Base-by-base conservation (phyloP, 129 eudicot species). In the Rutidosis leptorrhynchoides region DNA sequence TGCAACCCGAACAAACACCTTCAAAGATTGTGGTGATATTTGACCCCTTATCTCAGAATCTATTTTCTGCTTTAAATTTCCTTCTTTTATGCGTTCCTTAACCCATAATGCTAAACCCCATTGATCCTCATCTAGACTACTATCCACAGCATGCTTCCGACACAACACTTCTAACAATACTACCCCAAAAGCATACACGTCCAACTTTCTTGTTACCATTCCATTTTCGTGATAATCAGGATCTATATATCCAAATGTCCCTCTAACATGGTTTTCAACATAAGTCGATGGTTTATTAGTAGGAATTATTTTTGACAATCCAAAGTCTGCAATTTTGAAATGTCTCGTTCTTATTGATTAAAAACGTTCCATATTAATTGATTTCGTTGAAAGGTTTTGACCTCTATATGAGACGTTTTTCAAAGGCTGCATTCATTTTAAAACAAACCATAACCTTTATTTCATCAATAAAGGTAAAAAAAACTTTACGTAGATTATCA, bases 161-260 rank as follows among this genome's bases (percentile, higher is more conserved):
- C 81, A 74, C 49, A 82, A 27, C 35, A 77, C 74, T 77, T 77
- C 85, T 21, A 81, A 69, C 61, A 81, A 46, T 20, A 81, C 83
- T 19, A 78, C 81, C 3, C 87, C 81, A 74, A 82, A 78, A 53
- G 53, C 68, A 12, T 63, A 63, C 3, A 40, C 54, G n/a, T 63
- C 68, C 0, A 53, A 63, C 33, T 63, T 63, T 21, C 68, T 40
- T 11, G 68, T 63, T 0, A 63, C 30, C 43, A 48, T 75, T 71
- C 48, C 62, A 1, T 79, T 56, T 23, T 30, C 61, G 7, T 22
- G 24, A 12, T 56, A 56, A 25, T 56, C 30, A 14, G 61, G 61
- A 56, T 56, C 61, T 0, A 56, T 14, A 24, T 56, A 56, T 2
- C 61, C 61, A 56, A 56, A 56, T 22, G 61, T 56, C 21, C 89